Evolutionary conservation across 2,329 filamentous ascomycete species (phyloP).

Genomic region (Aspergillus caelatus): DNA sequence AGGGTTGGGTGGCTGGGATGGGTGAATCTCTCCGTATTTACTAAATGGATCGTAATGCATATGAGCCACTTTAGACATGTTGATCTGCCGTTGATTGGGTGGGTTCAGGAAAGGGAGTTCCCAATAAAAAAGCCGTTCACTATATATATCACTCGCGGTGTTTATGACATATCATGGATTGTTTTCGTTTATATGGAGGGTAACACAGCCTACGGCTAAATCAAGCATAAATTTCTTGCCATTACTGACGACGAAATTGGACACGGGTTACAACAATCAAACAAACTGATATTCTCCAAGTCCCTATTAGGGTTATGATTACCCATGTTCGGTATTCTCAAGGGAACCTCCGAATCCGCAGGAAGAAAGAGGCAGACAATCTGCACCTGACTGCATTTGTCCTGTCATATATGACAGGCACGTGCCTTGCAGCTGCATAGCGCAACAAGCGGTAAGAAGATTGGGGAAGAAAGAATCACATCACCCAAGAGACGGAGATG

Average conservation of each 20-base stretch:
- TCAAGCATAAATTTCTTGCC: background rate
- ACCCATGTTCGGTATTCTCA: too few relatives aligned
- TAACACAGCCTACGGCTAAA: background rate
- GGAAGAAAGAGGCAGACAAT: background rate
- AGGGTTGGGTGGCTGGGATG: constrained; percentile 1
- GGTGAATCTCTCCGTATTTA: background rate
- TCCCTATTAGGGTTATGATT: too few relatives aligned
- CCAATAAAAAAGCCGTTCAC: background rate
- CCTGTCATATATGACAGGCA: constrained; percentile 2
- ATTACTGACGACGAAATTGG: too few relatives aligned
- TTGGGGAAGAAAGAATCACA: background rate
- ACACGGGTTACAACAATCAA: too few relatives aligned
- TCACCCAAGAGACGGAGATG: background rate
- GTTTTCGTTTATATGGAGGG: background rate
- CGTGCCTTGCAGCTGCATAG: background rate
- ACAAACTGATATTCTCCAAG: too few relatives aligned
- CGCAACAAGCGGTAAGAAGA: background rate
- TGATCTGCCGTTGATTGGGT: constrained; percentile 4
- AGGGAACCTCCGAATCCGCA: too few relatives aligned
- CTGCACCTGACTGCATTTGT: background rate
- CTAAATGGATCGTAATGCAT: background rate
- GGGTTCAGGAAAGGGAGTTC: background rate
- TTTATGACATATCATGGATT: background rate
- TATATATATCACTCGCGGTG: background rate
- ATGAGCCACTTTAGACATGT: background rate